Evolutionary conservation across 176 grass and related monocot genomes (phyloP).

Genomic region (Avena eriantha): DNA sequence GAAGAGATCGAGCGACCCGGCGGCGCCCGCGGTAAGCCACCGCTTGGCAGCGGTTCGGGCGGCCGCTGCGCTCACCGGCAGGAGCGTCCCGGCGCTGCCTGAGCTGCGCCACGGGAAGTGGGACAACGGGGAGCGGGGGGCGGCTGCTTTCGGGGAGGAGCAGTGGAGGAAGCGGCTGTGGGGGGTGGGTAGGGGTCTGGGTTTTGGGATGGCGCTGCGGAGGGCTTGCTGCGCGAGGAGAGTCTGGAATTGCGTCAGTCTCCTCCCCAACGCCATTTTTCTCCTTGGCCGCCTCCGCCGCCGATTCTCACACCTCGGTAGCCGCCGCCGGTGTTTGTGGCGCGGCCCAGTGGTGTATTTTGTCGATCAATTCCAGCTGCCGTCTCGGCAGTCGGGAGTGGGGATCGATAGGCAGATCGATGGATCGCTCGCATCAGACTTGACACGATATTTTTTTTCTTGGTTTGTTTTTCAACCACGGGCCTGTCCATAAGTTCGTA

Average conservation of each 20-base stretch:
- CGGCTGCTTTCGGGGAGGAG: slow-evolving; percentile 11
- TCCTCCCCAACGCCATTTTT: slow-evolving; percentile 42
- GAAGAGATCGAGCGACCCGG: slow-evolving; percentile 49
- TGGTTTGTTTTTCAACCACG: too few species aligned
- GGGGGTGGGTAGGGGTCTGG: slow-evolving; percentile 24
- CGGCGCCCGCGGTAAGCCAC: slow-evolving; percentile 25
- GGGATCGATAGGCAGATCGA: not conserved
- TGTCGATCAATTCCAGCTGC: slow-evolving; percentile 9
- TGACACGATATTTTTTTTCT: too few species aligned
- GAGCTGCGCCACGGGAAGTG: slow-evolving; percentile 36
- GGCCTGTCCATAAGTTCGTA: too few species aligned
- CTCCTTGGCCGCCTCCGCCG: not conserved
- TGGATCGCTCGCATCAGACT: not conserved
- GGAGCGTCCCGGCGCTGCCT: not conserved
- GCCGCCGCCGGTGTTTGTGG: not conserved
- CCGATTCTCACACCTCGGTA: not conserved
- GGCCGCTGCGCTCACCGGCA: slow-evolving; percentile 46
- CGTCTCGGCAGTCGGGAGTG: not conserved
- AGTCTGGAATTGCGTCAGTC: slow-evolving; percentile 45
- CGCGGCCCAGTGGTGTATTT: not conserved
- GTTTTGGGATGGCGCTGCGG: slow-evolving; percentile 27
- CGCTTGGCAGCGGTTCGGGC: slow-evolving; percentile 13
- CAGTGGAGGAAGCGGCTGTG: slow-evolving; percentile 32
- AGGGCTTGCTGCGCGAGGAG: slow-evolving; percentile 45
- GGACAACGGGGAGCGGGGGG: not conserved